Evolutionary conservation across 192 early-diverging fungal species (phyloP).

Genomic region (Jimgerdemannia flammicorona): DNA sequence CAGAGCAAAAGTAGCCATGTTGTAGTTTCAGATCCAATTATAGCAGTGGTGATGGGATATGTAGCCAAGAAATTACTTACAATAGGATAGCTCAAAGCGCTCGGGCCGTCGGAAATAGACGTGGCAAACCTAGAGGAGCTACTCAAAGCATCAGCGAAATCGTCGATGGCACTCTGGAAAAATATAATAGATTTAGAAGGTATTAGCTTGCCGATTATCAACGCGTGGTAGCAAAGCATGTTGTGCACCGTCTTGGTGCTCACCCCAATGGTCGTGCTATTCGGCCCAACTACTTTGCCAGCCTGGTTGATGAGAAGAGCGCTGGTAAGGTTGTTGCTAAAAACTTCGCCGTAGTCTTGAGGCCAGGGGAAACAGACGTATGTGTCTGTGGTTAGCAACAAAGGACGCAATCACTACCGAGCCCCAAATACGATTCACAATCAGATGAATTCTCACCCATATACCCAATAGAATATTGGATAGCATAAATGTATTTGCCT

Average conservation of each 20-base stretch:
- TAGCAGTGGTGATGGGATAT: too few species aligned
- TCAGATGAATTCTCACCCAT: neutral
- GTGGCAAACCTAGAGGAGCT: neutral
- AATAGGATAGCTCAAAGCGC: neutral
- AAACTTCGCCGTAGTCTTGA: neutral
- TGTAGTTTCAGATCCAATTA: too few species aligned
- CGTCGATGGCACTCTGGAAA: neutral
- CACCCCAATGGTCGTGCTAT: neutral
- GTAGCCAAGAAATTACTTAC: neutral
- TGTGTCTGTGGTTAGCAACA: too few species aligned
- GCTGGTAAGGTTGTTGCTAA: neutral
- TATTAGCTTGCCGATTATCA: neutral
- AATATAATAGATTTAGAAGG: too few species aligned
- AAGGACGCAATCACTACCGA: too few species aligned
- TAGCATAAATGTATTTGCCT: neutral
- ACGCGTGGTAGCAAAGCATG: neutral
- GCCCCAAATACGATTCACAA: too few species aligned
- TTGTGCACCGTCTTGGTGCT: neutral
- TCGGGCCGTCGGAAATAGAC: neutral
- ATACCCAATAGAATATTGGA: neutral
- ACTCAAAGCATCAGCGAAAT: neutral
- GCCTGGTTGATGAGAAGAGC: neutral
- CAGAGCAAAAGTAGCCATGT: too few species aligned
- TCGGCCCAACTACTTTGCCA: neutral
- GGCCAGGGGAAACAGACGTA: too few species aligned